Conservation (phyloP, 352 stramenopile species). For the Pythium rishiriense region DNA sequence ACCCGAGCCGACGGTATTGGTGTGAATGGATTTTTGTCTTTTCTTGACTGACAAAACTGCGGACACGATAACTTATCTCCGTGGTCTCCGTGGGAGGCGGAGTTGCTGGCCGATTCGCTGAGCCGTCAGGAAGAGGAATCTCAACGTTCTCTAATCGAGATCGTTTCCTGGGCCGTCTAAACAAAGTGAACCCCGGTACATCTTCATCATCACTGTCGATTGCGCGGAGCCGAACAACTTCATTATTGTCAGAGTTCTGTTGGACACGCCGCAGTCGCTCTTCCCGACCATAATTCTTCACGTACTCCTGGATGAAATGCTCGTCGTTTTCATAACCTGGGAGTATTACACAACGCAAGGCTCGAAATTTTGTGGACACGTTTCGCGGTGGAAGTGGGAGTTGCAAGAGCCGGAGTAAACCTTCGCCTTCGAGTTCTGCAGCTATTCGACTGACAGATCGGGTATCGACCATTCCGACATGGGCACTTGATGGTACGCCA, state of each 20-base stretch:
- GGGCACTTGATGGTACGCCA: conserved; percentile 8
- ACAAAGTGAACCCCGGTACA: conserved; percentile 23
- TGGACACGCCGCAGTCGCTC: conserved; percentile 71
- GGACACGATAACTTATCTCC: conserved; percentile 72
- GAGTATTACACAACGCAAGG: conserved; percentile 65
- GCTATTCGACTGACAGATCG: conserved; percentile 73
- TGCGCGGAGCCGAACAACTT: conserved; percentile 54
- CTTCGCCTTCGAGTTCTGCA: conserved; percentile 54
- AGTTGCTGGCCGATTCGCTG: background rate
- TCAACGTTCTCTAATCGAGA: conserved; percentile 6
- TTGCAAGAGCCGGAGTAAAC: conserved; percentile 54
- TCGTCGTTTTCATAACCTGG: conserved; percentile 72
- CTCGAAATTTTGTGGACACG: conserved; percentile 80
- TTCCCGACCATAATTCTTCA: conserved; percentile 77
- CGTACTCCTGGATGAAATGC: conserved; percentile 64
- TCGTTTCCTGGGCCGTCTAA: conserved; percentile 14
- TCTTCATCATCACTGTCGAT: conserved; percentile 46
- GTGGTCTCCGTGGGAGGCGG: background rate
- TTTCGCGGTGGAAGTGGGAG: conserved; percentile 68
- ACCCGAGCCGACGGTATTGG: conserved; percentile 76
- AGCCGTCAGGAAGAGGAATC: background rate
- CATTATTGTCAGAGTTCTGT: conserved; percentile 54
- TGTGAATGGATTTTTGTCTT: conserved; percentile 55
- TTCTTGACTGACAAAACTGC: conserved; percentile 62
- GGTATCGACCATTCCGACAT: conserved; percentile 67